A percentile compares a stretch with the other conserved stretches of the same genome.
phyloP scores from a whole-genome alignment of 2,329 filamentous ascomycete species.

The Paraconiothyrium brasiliense region DNA sequence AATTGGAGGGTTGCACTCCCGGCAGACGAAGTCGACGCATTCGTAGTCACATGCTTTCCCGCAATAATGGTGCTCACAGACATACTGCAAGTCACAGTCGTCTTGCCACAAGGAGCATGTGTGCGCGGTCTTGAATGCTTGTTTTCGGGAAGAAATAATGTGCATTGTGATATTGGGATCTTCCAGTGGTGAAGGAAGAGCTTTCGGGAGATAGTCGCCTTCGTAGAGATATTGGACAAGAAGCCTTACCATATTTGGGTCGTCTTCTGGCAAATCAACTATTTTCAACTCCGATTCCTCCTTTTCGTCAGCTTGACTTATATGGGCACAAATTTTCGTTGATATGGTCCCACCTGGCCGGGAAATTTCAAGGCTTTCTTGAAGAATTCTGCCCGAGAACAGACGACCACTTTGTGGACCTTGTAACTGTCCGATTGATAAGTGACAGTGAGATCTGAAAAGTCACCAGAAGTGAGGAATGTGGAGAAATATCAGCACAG shows the following conservation, averaged over 20 bases:
- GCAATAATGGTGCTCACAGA: neutral
- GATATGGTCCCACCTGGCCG: neutral
- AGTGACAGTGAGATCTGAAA: conserved; percentile 23
- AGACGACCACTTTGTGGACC: conserved; percentile 28
- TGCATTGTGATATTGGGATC: too few relatives aligned
- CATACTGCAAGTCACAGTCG: too few relatives aligned
- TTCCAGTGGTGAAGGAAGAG: neutral
- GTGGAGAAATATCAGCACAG: neutral
- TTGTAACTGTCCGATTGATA: conserved; percentile 20
- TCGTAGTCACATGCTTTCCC: neutral
- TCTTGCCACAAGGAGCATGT: too few relatives aligned
- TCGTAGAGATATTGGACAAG: conserved; percentile 24
- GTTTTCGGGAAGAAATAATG: too few relatives aligned
- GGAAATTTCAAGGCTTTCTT: conserved; percentile 17
- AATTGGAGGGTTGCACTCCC: neutral
- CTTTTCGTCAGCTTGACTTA: too few relatives aligned
- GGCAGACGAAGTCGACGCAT: neutral
- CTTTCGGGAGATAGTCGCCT: conserved; percentile 5
- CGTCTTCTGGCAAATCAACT: conserved; percentile 16
- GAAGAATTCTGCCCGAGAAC: conserved; percentile 23
- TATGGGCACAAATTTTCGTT: too few relatives aligned
- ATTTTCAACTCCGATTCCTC: conserved; percentile 12
- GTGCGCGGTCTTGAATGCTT: too few relatives aligned
- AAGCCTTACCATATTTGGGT: conserved; percentile 17
- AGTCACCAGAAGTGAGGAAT: conserved; percentile 13